These are phyloP conservation scores for Reutealis trisperma DNA, from an alignment of 345 rosid genomes.

Conservation along the genomic window DNA sequence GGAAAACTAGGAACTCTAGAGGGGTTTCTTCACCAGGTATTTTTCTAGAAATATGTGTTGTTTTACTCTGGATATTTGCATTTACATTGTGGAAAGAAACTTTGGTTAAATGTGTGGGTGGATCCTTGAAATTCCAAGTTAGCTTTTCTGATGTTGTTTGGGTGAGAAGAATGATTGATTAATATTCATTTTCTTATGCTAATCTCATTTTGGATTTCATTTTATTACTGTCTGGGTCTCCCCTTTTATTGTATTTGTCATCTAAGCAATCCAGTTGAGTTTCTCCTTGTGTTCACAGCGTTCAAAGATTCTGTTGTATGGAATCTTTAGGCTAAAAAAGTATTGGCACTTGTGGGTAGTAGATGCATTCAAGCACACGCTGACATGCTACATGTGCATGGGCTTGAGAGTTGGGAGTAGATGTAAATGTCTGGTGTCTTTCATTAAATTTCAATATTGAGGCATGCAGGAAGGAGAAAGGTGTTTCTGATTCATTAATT, in stretches of 20 bases:
- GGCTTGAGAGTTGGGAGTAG: not conserved
- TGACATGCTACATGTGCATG: not conserved
- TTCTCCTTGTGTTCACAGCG: not conserved
- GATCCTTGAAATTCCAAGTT: not conserved
- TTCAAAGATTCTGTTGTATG: not conserved
- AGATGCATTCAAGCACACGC: not conserved
- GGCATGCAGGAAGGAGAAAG: not conserved
- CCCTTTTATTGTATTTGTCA: not conserved
- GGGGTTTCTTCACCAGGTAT: slow-evolving; percentile 79
- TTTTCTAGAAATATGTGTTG: too few relatives aligned
- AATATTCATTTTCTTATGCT: not conserved
- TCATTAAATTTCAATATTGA: not conserved
- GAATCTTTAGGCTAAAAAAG: not conserved
- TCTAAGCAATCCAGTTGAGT: not conserved
- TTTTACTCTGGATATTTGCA: not conserved
- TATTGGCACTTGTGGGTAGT: not conserved
- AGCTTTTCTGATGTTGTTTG: not conserved
- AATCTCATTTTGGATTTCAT: not conserved
- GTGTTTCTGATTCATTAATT: not conserved
- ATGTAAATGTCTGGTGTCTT: not conserved
- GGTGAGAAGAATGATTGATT: not conserved
- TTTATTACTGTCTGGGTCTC: not conserved
- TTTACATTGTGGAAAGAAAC: too few relatives aligned
- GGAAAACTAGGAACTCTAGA: slow-evolving; percentile 91
- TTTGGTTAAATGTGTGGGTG: not conserved